A percentile compares a stretch with the other conserved stretches of the same genome.
Conservation (phyloP, 495 filamentous ascomycete species). For the Talaromyces proteolyticus region DNA sequence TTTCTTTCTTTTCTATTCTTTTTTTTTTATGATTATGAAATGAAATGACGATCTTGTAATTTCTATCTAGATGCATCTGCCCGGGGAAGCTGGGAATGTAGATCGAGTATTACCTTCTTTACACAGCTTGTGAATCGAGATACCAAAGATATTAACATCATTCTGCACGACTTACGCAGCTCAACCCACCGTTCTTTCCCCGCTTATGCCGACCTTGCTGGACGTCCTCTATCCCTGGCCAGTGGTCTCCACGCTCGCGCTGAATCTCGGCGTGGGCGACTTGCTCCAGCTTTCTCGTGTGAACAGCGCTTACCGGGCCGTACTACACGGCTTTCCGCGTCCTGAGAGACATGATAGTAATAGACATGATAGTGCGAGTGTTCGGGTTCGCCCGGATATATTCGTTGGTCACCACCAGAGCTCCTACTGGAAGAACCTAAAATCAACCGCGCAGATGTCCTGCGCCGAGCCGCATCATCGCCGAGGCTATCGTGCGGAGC, state of each 20-base stretch:
- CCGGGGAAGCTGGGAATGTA: too few relatives aligned
- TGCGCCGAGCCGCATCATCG: constrained; percentile 15
- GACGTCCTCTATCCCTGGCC: constrained; percentile 15
- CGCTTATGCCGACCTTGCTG: constrained; percentile 12
- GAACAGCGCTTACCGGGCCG: constrained; percentile 11
- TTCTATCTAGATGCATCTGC: too few relatives aligned
- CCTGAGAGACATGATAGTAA: not conserved
- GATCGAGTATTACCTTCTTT: too few relatives aligned
- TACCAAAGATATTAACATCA: too few relatives aligned
- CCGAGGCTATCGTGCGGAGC: constrained; percentile 7
- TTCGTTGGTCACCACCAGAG: constrained; percentile 15
- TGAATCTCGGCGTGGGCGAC: constrained; percentile 13
- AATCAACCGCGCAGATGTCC: constrained; percentile 9
- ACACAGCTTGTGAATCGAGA: too few relatives aligned
- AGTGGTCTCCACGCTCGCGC: constrained; percentile 10
- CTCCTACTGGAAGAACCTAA: constrained; percentile 14
- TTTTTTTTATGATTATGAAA: too few relatives aligned
- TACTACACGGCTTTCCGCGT: constrained; percentile 16
- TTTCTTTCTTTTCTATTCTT: too few relatives aligned
- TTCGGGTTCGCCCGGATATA: constrained; percentile 3
- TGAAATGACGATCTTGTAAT: too few relatives aligned
- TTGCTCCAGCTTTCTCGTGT: constrained; percentile 15
- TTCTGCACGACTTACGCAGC: too few relatives aligned
- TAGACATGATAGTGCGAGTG: not conserved
- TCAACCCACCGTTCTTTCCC: too few relatives aligned